phyloP scores from a whole-genome alignment of 2,329 filamentous ascomycete species.

The Epichloe gansuensis region DNA sequence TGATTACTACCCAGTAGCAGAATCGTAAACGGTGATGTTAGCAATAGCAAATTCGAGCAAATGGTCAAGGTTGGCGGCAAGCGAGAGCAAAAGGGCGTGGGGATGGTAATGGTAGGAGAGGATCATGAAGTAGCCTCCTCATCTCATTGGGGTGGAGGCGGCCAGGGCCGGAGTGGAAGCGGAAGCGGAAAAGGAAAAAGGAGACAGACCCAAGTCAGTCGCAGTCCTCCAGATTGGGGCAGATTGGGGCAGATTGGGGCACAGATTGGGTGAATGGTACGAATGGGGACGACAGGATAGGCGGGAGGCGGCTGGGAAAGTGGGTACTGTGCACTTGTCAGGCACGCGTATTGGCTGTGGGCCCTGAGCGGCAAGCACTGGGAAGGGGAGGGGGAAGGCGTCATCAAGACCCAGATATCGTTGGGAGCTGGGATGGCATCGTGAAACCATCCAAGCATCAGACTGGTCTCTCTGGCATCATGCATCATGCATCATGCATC shows the following conservation, averaged over 20 bases:
- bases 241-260: neutral
- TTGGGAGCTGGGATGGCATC: too few species aligned
- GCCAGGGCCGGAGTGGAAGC: neutral
- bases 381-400: too few species aligned
- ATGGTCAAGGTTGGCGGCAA: neutral
- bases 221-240: neutral
- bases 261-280: neutral
- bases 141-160: neutral
- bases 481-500: too few species aligned
- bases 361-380: neutral
- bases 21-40: neutral
- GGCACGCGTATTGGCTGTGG: neutral
- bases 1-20: neutral
- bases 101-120: neutral
- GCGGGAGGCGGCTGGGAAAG: slow-evolving; percentile 1
- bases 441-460: too few species aligned
- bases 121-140: neutral
- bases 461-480: too few species aligned
- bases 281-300: neutral
- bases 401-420: too few species aligned
- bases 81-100: neutral
- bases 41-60: neutral
- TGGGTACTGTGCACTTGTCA: neutral
- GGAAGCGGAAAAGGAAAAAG: neutral
- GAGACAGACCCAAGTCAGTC: neutral